Percentiles rank a stretch among this genome's conserved stretches.
Conservation (phyloP, 192 early-diverging fungal genomes). For the Backusella sp. region DNA sequence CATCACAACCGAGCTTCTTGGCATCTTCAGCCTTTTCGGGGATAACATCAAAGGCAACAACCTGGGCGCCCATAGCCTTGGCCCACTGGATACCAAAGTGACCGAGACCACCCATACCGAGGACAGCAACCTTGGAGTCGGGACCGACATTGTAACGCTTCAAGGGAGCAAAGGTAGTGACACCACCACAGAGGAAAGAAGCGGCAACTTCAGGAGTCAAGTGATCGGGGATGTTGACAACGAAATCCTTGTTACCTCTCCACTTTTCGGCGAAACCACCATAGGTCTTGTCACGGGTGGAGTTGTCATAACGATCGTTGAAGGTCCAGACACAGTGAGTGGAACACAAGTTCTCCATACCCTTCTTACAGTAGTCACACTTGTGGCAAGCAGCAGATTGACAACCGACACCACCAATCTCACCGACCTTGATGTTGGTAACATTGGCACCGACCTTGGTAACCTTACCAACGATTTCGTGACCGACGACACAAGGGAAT, state of each 20-base stretch:
- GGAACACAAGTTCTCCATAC: conserved; percentile 41
- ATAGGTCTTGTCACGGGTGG: conserved; percentile 38
- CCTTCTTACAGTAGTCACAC: conserved; percentile 41
- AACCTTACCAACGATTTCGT: conserved; percentile 53
- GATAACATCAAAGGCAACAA: conserved; percentile 53
- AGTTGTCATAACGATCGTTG: conserved; percentile 38
- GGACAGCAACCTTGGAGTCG: conserved; percentile 49
- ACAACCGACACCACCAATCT: conserved; percentile 60
- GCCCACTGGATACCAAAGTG: conserved; percentile 63
- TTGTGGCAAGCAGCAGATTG: conserved; percentile 59
- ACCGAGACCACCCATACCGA: conserved; percentile 65
- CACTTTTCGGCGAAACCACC: conserved; percentile 42
- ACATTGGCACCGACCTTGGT: conserved; percentile 34
- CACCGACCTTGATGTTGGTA: conserved; percentile 36
- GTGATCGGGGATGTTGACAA: conserved; percentile 54
- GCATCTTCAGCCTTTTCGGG: conserved; percentile 56
- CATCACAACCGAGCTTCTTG: conserved; percentile 54
- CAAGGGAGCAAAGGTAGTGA: conserved; percentile 60
- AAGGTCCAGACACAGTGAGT: conserved; percentile 51
- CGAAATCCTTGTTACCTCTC: conserved; percentile 52
- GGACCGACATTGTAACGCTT: conserved; percentile 43
- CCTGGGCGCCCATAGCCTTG: conserved; percentile 44
- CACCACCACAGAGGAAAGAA: conserved; percentile 77
- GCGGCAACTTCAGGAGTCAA: conserved; percentile 54
- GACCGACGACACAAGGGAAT: conserved; percentile 39